These are phyloP conservation scores for Pseudocercospora cruenta DNA, from an alignment of 2,329 filamentous ascomycete genomes.

Conservation along the genomic window DNA sequence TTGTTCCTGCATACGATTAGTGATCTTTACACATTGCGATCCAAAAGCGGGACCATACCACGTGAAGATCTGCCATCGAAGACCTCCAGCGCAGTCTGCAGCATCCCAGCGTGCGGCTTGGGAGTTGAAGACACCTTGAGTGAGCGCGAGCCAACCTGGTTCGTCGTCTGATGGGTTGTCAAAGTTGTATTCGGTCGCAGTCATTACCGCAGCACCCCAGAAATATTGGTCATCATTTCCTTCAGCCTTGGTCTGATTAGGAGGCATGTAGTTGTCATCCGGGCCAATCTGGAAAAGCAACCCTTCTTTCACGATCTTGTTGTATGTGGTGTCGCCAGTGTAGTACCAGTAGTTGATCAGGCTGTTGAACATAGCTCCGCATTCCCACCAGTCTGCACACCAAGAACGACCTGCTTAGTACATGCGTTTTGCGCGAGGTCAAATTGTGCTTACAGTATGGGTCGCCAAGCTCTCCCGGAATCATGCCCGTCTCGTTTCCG, in stretches of 20 bases:
- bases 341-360: conserved; percentile 71
- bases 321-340: conserved; percentile 67
- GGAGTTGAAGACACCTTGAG: conserved; percentile 44
- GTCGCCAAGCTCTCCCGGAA: conserved; percentile 59
- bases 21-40: background rate
- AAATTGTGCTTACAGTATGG: conserved; percentile 60
- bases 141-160: conserved; percentile 48
- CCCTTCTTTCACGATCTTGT: conserved; percentile 60
- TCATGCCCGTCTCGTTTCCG: conserved; percentile 54
- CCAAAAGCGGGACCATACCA: conserved; percentile 39
- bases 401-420: conserved; percentile 32
- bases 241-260: conserved; percentile 38
- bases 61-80: conserved; percentile 42
- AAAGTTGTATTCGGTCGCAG: conserved; percentile 57
- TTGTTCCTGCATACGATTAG: conserved; percentile 34
- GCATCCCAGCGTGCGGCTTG: conserved; percentile 41
- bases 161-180: conserved; percentile 44
- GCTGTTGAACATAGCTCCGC: conserved; percentile 61
- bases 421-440: conserved; percentile 64
- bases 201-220: conserved; percentile 60
- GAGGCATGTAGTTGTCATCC: conserved; percentile 62
- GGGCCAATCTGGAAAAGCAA: conserved; percentile 64
- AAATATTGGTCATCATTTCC: conserved; percentile 63
- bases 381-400: background rate
- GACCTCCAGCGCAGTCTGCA: conserved; percentile 38